These are phyloP conservation scores for Curvularia verruculosa DNA, from an alignment of 2,329 filamentous ascomycete species.

Conservation along the genomic window DNA sequence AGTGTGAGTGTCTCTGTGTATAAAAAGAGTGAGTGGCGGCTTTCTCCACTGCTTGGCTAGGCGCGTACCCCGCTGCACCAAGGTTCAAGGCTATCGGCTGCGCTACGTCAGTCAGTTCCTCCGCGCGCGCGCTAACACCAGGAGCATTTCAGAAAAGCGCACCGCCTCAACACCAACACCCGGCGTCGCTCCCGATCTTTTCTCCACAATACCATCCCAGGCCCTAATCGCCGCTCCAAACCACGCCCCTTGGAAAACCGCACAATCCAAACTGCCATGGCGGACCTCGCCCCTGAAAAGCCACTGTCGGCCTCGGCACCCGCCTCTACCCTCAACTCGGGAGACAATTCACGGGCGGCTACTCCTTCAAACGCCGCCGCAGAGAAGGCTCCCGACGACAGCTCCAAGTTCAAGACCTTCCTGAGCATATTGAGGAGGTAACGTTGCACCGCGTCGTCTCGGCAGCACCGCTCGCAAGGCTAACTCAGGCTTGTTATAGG, in stretches of 20 bases:
- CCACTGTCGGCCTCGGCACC: constrained; percentile 35
- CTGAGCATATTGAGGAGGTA: constrained; percentile 87
- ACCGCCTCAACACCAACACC: constrained; percentile 23
- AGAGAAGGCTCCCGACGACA: constrained; percentile 73
- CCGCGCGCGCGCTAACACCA: constrained; percentile 14
- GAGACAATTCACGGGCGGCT: constrained; percentile 44
- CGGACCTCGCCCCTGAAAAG: constrained; percentile 40
- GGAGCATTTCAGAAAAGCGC: constrained; percentile 13
- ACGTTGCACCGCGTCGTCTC: constrained; percentile 25
- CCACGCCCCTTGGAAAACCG: constrained; percentile 5
- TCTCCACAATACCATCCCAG: constrained; percentile 2
- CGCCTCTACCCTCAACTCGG: constrained; percentile 41
- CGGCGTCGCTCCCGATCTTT: constrained; percentile 16
- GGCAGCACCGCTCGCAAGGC: neutral
- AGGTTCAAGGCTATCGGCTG: constrained; percentile 24
- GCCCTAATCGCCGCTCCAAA: neutral
- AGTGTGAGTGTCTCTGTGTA: neutral
- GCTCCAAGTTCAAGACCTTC: constrained; percentile 88
- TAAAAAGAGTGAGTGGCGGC: neutral
- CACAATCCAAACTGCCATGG: constrained; percentile 27
- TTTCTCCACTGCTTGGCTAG: constrained; percentile 1
- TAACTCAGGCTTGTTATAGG: constrained; percentile 56
- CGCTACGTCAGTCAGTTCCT: constrained; percentile 35
- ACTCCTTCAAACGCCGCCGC: constrained; percentile 42
- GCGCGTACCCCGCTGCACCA: constrained; percentile 10